Evolutionary conservation across 1,284 basidiomycete species (phyloP).

Genomic region (Cryptococcus floricola): DNA sequence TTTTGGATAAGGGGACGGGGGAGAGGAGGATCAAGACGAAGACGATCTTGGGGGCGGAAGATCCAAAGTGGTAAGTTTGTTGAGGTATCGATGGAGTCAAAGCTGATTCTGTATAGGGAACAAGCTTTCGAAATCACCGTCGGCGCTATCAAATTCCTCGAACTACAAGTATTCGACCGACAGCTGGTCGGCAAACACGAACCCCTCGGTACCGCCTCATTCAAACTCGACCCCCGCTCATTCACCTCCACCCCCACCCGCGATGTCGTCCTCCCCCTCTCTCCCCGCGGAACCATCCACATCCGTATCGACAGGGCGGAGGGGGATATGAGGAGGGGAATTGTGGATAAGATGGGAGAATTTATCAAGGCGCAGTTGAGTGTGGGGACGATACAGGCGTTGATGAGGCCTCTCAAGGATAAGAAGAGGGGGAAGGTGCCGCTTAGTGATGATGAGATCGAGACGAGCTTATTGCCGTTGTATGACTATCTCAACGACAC

Average conservation of each 20-base stretch:
- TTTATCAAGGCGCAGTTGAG: conserved; percentile 33
- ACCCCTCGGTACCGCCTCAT: conserved; percentile 30
- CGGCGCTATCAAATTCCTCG: conserved; percentile 29
- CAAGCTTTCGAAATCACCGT: conserved; percentile 42
- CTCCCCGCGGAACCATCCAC: conserved; percentile 38
- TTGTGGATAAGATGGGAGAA: conserved; percentile 43
- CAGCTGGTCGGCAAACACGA: conserved; percentile 48
- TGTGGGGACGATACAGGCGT: conserved; percentile 13
- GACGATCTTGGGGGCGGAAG: conserved; percentile 42
- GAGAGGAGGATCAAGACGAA: conserved; percentile 44
- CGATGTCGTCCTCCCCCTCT: conserved; percentile 41
- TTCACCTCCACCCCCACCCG: conserved; percentile 28
- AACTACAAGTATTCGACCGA: conserved; percentile 40
- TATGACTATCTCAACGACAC: conserved; percentile 47
- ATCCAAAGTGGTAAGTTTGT: conserved; percentile 41
- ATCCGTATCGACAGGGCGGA: conserved; percentile 41
- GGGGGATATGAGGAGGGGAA: conserved; percentile 40
- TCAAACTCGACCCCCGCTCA: conserved; percentile 41
- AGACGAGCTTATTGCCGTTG: conserved; percentile 35
- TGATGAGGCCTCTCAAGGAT: conserved; percentile 36
- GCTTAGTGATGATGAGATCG: conserved; percentile 37
- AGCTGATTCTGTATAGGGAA: conserved; percentile 23
- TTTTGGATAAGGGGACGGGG: conserved; percentile 31
- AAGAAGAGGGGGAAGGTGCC: conserved; percentile 35
- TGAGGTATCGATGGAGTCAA: neutral